These are phyloP conservation scores for Physcomitrellopsis africana DNA, from an alignment of 225 moss, liverwort and hornwort genomes.

Conservation along the genomic window DNA sequence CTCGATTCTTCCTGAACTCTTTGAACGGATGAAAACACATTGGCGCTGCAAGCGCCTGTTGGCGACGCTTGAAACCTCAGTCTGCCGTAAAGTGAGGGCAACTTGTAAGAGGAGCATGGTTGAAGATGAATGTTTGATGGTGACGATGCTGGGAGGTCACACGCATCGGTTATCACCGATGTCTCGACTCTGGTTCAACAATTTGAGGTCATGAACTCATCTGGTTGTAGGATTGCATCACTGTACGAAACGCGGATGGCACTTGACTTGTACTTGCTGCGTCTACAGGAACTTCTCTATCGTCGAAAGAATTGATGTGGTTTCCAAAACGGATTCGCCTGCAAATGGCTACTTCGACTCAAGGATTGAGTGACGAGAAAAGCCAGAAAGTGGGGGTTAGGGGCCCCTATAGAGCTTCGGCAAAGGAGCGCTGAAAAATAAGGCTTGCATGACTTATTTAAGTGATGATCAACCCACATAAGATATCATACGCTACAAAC, in stretches of 20 bases:
- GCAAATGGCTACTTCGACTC: conserved; percentile 5
- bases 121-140: neutral
- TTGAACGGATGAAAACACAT: conserved; percentile 14
- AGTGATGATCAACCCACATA: conserved; percentile 5
- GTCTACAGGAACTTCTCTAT: conserved; percentile 43
- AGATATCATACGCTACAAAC: conserved; percentile 17
- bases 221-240: neutral
- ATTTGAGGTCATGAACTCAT: neutral
- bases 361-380: conserved; percentile 13
- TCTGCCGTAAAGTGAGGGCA: neutral
- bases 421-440: conserved; percentile 10
- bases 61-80: neutral
- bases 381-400: conserved; percentile 23
- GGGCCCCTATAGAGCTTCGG: neutral
- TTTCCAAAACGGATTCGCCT: conserved; percentile 5
- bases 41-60: conserved; percentile 1
- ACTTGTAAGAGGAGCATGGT: neutral
- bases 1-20: conserved; percentile 1
- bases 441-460: conserved; percentile 20
- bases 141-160: conserved; percentile 14
- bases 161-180: conserved; percentile 8
- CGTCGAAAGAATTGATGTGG: conserved; percentile 35
- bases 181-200: neutral
- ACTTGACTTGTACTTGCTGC: conserved; percentile 7
- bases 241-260: neutral